Evolutionary conservation across 1,284 basidiomycete genomes (phyloP).

Genomic region (Exobasidium rhododendri): DNA sequence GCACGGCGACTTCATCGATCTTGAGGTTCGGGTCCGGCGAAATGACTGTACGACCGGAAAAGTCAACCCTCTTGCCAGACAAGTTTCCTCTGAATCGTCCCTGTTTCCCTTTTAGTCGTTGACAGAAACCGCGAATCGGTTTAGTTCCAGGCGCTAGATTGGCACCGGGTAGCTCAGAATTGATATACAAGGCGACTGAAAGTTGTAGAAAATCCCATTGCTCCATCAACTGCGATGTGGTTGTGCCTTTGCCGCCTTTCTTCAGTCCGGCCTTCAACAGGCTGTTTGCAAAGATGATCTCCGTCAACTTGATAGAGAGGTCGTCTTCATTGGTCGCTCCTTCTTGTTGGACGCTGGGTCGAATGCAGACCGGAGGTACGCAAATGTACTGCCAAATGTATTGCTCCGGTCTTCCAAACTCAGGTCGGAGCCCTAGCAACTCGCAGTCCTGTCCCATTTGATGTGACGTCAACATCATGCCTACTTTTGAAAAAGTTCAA

Average conservation of each 20-base stretch:
- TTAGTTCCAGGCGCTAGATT: constrained; percentile 46
- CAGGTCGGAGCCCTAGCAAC: constrained; percentile 82
- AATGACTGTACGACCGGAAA: constrained; percentile 96
- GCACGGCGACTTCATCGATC: constrained; percentile 82
- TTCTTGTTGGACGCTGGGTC: constrained; percentile 97
- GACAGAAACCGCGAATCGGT: constrained; percentile 74
- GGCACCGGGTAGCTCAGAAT: constrained; percentile 86
- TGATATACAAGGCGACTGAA: constrained; percentile 95
- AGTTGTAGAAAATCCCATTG: constrained; percentile 98
- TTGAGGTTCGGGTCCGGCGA: constrained; percentile 96
- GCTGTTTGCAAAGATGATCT: constrained; percentile 93
- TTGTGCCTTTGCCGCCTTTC: constrained; percentile 59
- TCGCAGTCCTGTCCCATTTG: constrained; percentile 99
- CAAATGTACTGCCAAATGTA: constrained; percentile 99
- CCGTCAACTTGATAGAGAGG: constrained; percentile 92
- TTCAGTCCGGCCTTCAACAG: constrained; percentile 85
- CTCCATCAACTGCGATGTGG: constrained; percentile 60
- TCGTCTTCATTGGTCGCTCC: constrained; percentile 81
- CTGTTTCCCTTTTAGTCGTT: constrained; percentile 97
- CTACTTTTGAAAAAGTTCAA: constrained; percentile 13
- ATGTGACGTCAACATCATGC: background rate
- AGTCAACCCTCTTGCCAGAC: constrained; percentile 98
- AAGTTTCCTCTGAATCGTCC: constrained; percentile 98
- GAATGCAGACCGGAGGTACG: constrained; percentile 94
- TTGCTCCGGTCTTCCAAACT: constrained; percentile 88